phyloP scores from a whole-genome alignment of 1,284 basidiomycete species.

The Naganishia sp. region DNA sequence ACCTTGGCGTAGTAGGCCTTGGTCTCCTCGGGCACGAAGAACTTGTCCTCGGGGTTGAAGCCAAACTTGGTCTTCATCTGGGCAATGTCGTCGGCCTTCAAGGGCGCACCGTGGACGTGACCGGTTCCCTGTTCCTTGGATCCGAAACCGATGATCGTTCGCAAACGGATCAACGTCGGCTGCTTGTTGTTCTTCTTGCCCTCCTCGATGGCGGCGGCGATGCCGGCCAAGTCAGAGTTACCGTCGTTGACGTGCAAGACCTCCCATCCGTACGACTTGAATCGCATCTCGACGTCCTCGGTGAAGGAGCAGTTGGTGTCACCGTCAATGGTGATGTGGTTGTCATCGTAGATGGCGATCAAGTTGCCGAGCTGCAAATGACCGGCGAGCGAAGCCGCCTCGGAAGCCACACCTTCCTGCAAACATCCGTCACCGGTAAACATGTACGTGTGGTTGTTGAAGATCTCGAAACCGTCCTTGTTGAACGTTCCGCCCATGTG shows the following conservation, averaged over 20 bases:
- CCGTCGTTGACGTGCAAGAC: conserved; percentile 81
- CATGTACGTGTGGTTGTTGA: conserved; percentile 88
- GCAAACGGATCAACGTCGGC: conserved; percentile 82
- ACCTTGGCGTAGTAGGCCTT: conserved; percentile 69
- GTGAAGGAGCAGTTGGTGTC: conserved; percentile 90
- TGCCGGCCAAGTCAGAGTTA: conserved; percentile 78
- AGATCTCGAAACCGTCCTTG: conserved; percentile 77
- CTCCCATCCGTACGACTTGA: conserved; percentile 90
- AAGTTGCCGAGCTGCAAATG: conserved; percentile 91
- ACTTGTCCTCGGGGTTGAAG: conserved; percentile 76
- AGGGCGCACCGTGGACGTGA: conserved; percentile 86
- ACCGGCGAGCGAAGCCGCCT: conserved; percentile 87
- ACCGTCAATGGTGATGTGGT: conserved; percentile 94
- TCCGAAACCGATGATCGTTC: conserved; percentile 90
- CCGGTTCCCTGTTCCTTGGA: conserved; percentile 90
- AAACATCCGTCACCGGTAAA: conserved; percentile 94
- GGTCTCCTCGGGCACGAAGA: conserved; percentile 75
- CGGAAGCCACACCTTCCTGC: conserved; percentile 90
- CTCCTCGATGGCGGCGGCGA: conserved; percentile 76
- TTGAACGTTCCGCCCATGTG: conserved; percentile 87
- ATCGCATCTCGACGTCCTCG: conserved; percentile 85
- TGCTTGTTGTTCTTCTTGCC: conserved; percentile 75
- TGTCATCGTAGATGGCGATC: conserved; percentile 88
- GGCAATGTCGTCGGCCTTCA: conserved; percentile 88
- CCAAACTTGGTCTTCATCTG: conserved; percentile 82